Percentiles rank a stretch among this genome's conserved stretches.
Evolutionary conservation across 768 basidiomycete genomes (phyloP).

Genomic region (Hypsizygus marmoreus): DNA sequence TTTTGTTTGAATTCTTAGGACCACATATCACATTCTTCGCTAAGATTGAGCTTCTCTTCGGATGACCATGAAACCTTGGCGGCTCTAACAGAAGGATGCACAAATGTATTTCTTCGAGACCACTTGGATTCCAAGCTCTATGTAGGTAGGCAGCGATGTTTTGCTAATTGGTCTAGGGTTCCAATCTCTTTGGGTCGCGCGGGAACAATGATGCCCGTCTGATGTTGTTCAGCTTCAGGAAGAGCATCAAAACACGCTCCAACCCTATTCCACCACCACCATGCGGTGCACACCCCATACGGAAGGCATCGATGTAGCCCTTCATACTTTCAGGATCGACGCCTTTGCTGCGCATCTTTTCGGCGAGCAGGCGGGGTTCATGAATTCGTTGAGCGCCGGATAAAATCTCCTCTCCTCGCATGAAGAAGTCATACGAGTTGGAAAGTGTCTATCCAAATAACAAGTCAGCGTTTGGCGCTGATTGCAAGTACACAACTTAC

Average conservation of each 20-base stretch:
- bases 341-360: conserved; percentile 85
- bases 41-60: conserved; percentile 32
- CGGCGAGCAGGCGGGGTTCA: conserved; percentile 76
- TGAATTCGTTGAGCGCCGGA: conserved; percentile 99
- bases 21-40: conserved; percentile 28
- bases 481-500: conserved; percentile 44
- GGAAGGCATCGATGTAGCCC: conserved; percentile 92
- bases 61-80: conserved; percentile 27
- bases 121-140: conserved; percentile 6
- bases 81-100: conserved; percentile 17
- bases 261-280: conserved; percentile 96
- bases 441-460: conserved; percentile 66
- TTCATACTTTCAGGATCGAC: conserved; percentile 93
- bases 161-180: conserved; percentile 72
- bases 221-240: conserved; percentile 96
- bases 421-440: conserved; percentile 99
- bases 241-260: conserved; percentile 96
- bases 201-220: conserved; percentile 93
- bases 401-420: conserved; percentile 98
- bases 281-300: conserved; percentile 92
- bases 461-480: conserved; percentile 8
- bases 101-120: conserved; percentile 3
- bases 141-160: no score
- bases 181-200: conserved; percentile 92
- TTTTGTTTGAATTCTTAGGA: conserved; percentile 28